These are phyloP conservation scores for Candida sanyaensis DNA, from an alignment of 1,139 yeast species.

Conservation along the genomic window DNA sequence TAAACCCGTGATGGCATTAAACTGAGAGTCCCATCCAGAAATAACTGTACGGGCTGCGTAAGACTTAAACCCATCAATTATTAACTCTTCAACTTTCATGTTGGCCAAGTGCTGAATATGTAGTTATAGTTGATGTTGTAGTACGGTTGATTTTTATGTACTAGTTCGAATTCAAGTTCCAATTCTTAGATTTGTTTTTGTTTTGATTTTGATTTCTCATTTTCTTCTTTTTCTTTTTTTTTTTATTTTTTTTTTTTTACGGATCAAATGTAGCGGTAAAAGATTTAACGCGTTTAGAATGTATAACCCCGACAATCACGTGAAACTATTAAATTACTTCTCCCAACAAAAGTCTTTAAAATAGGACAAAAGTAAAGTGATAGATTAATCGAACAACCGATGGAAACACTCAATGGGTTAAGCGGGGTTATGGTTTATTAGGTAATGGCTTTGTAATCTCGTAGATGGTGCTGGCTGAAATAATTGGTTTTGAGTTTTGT, in stretches of 20 bases:
- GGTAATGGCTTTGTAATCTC: too few relatives aligned
- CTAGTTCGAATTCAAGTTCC: too few relatives aligned
- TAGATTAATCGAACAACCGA: too few relatives aligned
- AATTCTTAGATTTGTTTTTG: background rate
- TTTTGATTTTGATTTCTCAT: background rate
- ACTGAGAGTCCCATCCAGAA: slow-evolving; percentile 92
- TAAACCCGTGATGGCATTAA: slow-evolving; percentile 96
- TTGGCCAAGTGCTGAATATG: background rate
- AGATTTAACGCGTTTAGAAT: background rate
- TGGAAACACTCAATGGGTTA: too few relatives aligned
- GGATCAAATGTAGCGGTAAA: background rate
- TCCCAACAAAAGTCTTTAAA: too few relatives aligned
- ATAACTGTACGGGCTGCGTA: slow-evolving; percentile 97
- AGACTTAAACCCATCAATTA: slow-evolving; percentile 96
- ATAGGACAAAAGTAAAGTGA: too few relatives aligned
- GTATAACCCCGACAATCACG: background rate
- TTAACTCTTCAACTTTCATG: slow-evolving; percentile 96
- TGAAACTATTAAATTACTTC: background rate
- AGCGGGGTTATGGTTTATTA: too few relatives aligned
- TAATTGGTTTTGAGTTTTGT: too few relatives aligned
- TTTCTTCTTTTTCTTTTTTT: background rate
- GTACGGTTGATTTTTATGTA: background rate
- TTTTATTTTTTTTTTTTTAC: background rate
- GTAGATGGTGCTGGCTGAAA: too few relatives aligned
- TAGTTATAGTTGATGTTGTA: background rate